Base-by-base conservation (phyloP, 345 rosid species). In the Sisymbrium irio region DNA sequence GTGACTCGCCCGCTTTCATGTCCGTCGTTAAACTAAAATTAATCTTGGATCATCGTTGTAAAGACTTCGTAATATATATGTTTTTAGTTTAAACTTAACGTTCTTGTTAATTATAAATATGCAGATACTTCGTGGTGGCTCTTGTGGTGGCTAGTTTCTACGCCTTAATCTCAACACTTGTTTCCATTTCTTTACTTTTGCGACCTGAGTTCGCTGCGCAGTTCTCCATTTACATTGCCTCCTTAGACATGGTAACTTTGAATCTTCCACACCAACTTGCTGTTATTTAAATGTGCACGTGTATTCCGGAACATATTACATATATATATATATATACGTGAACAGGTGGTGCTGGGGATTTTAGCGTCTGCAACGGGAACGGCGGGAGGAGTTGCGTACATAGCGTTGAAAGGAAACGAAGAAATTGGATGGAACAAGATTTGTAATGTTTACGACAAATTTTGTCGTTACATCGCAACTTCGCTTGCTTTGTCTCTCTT, bases 341-440 rank as follows among this genome's bases (percentile, higher is more conserved):
- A 62, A 80, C 82, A 93, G 98, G 58, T 93, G 73, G 61, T 89
- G 76, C 37, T 91, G 59, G 97, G 97, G 60, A 17, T 94, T 60
- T 83, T 88, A 25, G 91, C 92, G 3, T 84, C 97, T 15, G 97
- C 93, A 9, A 84, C 90, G 1, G 98, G 95, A 0, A 63, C 98
- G 18, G 87, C 95, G 0, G 95, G 87, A 12, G 87, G 82, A 22
- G 92, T 89, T 14, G 97, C 71, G 22, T 94, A 94, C 42, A 54
- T 89, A n/a, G 90, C 86, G 22, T 61, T 87, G 58, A 80, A 79
- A 80, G 98, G 98, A 27, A 89, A 91, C 68, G 76, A 57, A 3
- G 89, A 88, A 18, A 53, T 9, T 1, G 1, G 45, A 0, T 88
- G 98, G 98, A 33, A 0, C 3, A 78, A 94, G 88, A 56, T 89